Conservation (phyloP, 2,329 filamentous ascomycete genomes). For the Aspergillus sp. region DNA sequence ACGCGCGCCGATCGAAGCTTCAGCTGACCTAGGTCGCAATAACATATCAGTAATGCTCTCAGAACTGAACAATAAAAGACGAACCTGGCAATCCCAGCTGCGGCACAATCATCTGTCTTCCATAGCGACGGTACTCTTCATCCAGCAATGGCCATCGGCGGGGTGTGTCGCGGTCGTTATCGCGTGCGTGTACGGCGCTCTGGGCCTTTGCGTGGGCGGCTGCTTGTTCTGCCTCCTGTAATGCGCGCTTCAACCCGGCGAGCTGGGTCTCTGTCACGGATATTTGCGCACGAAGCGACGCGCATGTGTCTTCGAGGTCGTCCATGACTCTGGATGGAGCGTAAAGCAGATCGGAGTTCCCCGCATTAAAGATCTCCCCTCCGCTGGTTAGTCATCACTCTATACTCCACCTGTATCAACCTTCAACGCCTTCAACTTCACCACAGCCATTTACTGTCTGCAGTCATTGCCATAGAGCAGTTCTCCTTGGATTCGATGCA, state of each 20-base stretch:
- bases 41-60: constrained; percentile 4
- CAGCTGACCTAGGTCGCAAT: constrained; percentile 63
- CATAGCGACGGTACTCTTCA: constrained; percentile 83
- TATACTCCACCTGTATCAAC: no score
- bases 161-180: constrained; percentile 2
- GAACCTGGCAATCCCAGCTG: constrained; percentile 73
- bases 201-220: constrained; percentile 16
- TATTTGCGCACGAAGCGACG: constrained; percentile 37
- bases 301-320: constrained; percentile 26
- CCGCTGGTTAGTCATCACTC: no score
- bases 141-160: constrained; percentile 65
- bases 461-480: no score
- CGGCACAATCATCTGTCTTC: constrained; percentile 84
- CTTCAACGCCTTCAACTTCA: no score
- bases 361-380: no score
- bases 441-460: no score
- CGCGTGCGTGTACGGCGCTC: neutral
- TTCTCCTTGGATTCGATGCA: no score
- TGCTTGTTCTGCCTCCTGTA: constrained; percentile 30
- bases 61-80: constrained; percentile 6
- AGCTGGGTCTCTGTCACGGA: constrained; percentile 37
- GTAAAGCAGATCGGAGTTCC: neutral
- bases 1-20: constrained; percentile 68
- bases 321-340: constrained; percentile 13
- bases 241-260: constrained; percentile 33